phyloP scores from a whole-genome alignment of 225 moss, liverwort and hornwort species.

The Marchantia polymorpha region DNA sequence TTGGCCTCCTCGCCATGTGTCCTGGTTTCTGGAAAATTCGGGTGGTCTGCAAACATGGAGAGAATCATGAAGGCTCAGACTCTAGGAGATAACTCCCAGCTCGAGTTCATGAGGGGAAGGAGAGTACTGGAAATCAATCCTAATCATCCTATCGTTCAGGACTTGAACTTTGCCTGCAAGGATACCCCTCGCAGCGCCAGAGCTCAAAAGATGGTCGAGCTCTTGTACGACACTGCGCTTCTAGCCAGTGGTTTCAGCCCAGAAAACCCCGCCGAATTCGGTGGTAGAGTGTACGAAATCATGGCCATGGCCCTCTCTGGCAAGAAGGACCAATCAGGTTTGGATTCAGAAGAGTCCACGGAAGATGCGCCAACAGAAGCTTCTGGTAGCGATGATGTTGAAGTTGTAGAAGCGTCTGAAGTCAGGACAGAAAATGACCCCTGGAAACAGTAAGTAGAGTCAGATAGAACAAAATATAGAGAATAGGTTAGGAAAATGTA shows the following conservation, averaged over 20 bases:
- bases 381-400: conserved; percentile 22
- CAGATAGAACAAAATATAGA: neutral
- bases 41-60: conserved; percentile 99
- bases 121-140: conserved; percentile 92
- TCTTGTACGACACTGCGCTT: conserved; percentile 83
- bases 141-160: conserved; percentile 85
- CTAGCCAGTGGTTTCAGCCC: conserved; percentile 90
- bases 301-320: conserved; percentile 74
- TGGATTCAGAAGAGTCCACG: neutral
- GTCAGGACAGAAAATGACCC: conserved; percentile 77
- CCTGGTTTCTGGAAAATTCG: conserved; percentile 94
- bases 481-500: neutral
- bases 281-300: conserved; percentile 81
- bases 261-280: conserved; percentile 92
- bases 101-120: conserved; percentile 93
- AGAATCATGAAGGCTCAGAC: conserved; percentile 99
- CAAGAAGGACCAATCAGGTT: conserved; percentile 23
- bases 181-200: conserved; percentile 72
- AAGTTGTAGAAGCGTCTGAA: conserved; percentile 84
- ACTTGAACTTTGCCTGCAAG: conserved; percentile 83
- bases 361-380: neutral
- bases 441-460: conserved; percentile 52
- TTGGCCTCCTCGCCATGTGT: conserved; percentile 94
- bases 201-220: conserved; percentile 70
- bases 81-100: conserved; percentile 72